These are phyloP conservation scores for Odontarrhena argentea DNA, from an alignment of 345 rosid genomes.

Conservation along the genomic window DNA sequence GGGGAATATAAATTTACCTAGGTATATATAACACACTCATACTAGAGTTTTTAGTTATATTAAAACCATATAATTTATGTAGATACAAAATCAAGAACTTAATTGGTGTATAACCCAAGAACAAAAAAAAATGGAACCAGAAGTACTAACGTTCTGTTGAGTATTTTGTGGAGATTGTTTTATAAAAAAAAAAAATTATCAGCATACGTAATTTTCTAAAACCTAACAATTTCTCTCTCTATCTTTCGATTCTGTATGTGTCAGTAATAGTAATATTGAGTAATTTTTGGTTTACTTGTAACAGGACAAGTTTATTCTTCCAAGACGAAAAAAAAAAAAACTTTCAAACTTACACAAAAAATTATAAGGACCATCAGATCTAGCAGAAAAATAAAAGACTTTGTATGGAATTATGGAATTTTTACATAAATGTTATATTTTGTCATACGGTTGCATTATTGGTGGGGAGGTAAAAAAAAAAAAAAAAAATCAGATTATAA, in stretches of 20 bases:
- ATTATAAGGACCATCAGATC: constrained; percentile 77
- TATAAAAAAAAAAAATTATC: too few relatives aligned
- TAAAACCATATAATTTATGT: constrained; percentile 10
- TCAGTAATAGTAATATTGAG: constrained; percentile 46
- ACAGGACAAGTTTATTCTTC: constrained; percentile 65
- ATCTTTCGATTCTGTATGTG: constrained; percentile 45
- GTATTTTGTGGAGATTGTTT: constrained; percentile 7
- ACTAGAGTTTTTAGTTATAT: background rate
- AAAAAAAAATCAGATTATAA: constrained; percentile 28
- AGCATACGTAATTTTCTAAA: constrained; percentile 14
- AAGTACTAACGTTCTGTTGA: constrained; percentile 27
- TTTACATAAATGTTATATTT: constrained; percentile 21
- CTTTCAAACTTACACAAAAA: constrained; percentile 25
- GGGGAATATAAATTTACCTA: background rate
- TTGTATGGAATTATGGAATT: constrained; percentile 14
- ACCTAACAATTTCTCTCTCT: constrained; percentile 39
- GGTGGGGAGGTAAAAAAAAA: background rate
- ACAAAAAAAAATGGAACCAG: constrained; percentile 36
- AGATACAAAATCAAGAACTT: background rate
- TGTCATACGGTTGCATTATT: constrained; percentile 38
- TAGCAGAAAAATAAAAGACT: constrained; percentile 49
- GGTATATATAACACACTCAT: background rate
- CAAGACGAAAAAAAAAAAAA: constrained; percentile 42
- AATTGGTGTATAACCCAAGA: constrained; percentile 5
- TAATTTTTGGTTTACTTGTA: constrained; percentile 45